A percentile compares a stretch with the other conserved stretches of the same genome.
These are phyloP conservation scores for Colletotrichum euphorbiae DNA, from an alignment of 2,329 filamentous ascomycete genomes.

Conservation along the genomic window DNA sequence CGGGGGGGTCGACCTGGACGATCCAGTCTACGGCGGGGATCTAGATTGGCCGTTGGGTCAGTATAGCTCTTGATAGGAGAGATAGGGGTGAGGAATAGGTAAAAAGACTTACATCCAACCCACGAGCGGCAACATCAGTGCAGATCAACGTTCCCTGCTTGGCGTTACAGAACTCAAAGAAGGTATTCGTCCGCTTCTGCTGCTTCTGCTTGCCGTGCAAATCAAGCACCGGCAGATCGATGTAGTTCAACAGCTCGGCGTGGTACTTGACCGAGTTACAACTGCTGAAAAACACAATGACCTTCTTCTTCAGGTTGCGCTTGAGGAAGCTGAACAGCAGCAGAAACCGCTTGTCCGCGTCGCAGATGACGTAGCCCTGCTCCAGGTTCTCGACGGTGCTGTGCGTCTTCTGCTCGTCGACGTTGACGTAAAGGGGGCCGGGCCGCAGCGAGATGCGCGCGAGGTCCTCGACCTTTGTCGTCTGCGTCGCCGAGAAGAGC, in stretches of 20 bases:
- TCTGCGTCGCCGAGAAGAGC: slow-evolving; percentile 99
- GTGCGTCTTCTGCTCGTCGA: slow-evolving; percentile 89
- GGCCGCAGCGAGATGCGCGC: slow-evolving; percentile 92
- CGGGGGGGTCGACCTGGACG: slow-evolving; percentile 93
- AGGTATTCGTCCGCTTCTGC: slow-evolving; percentile 98
- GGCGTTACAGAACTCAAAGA: slow-evolving; percentile 89
- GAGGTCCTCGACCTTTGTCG: slow-evolving; percentile 97
- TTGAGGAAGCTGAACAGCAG: slow-evolving; percentile 95
- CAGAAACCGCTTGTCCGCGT: slow-evolving; percentile 92
- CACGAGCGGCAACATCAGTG: slow-evolving; percentile 95
- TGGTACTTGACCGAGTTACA: slow-evolving; percentile 97
- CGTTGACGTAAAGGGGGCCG: slow-evolving; percentile 96
- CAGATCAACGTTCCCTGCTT: slow-evolving; percentile 90
- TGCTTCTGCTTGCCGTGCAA: slow-evolving; percentile 98
- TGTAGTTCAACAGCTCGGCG: slow-evolving; percentile 95
- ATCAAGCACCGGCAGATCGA: slow-evolving; percentile 89
- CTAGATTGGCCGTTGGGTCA: background rate
- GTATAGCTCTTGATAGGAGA: too few relatives aligned
- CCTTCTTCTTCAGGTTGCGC: slow-evolving; percentile 93
- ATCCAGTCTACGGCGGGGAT: slow-evolving; percentile 85
- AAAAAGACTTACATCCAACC: slow-evolving; percentile 76
- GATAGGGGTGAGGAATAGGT: background rate
- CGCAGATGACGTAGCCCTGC: slow-evolving; percentile 95
- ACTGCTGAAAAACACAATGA: slow-evolving; percentile 95
- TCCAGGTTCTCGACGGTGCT: slow-evolving; percentile 94